Evolutionary conservation across 1,139 yeast genomes (phyloP), one percentile per base, ranked within the genome.

Genomic region (Blastobotrys persicus): DNA sequence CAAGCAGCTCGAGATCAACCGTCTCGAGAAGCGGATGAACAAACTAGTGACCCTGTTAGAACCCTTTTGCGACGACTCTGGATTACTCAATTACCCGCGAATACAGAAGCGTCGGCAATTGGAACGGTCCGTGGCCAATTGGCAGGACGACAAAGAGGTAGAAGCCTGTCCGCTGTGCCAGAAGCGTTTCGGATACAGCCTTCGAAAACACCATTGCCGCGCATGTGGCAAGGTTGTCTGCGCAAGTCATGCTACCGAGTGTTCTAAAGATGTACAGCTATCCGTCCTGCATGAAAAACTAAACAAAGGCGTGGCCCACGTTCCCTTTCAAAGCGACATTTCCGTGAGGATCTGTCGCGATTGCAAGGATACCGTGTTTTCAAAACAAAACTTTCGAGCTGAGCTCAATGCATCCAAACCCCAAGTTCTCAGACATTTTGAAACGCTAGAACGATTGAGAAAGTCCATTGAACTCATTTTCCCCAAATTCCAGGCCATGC

Each of bases 141-240:
- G 98, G 98, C 79, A 79, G 53, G 74, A 75, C 51, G 94, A 84
- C 58, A 55, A 68, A 1, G 62, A 59, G 1, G 75, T 77, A 0
- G 59, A 71, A 0, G 70, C 73, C 52, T 92, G 98, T 63, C 73
- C 79, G 2, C 71, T 87, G 3, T 92, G 98, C 60, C 65, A 71
- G 18, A 71, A 74, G 11, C 61, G 64, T 33, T 92, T 88, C 64
- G 75, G 75, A 26, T 69, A 85, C 44, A 64, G 84, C 4, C 63
- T 80, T 17, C 73, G 96, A 50, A 88, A 87, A 58, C 98, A 92
- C 63, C 97, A 88, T 63, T 88, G 96, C 64, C 72, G 96, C 31
- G 66, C 88, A 31, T 92, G 98, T 70, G 98, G 98, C 0, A 64
- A 68, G 31, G 78, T 86, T 1, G 89, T 88, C 0, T 91, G 98